These are phyloP conservation scores for Musa acuminata DNA, from an alignment of 176 grass and related monocot genomes.

Conservation along the genomic window DNA sequence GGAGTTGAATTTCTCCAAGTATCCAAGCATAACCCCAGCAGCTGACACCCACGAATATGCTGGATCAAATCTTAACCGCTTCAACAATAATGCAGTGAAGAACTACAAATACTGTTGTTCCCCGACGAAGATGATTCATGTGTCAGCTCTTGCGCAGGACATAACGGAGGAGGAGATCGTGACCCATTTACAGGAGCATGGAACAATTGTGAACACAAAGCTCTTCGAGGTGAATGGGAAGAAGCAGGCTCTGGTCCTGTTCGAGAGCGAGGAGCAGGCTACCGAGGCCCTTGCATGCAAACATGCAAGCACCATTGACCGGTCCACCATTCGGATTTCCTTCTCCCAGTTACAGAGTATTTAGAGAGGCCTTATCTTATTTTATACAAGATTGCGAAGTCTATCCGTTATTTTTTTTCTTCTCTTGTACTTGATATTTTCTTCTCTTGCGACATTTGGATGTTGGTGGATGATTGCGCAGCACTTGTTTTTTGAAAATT, in stretches of 20 bases:
- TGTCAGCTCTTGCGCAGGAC: conserved; percentile 81
- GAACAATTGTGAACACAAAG: conserved; percentile 63
- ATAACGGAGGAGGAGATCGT: conserved; percentile 53
- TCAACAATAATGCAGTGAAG: conserved; percentile 73
- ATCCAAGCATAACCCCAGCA: conserved; percentile 59
- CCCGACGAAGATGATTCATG: conserved; percentile 89
- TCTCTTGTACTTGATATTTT: background rate
- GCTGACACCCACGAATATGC: conserved; percentile 63
- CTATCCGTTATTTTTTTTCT: background rate
- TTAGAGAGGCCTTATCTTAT: conserved; percentile 7
- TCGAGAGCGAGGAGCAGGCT: conserved; percentile 63
- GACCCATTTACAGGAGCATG: conserved; percentile 55
- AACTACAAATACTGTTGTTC: conserved; percentile 83
- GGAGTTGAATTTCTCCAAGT: conserved; percentile 83
- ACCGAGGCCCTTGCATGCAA: conserved; percentile 74
- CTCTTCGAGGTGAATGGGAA: conserved; percentile 89
- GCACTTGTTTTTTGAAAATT: too few relatives aligned
- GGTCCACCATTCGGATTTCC: conserved; percentile 65
- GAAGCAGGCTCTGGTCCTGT: conserved; percentile 62
- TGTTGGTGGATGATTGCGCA: background rate
- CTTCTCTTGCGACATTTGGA: too few relatives aligned
- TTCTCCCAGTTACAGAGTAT: conserved; percentile 93
- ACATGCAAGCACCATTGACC: conserved; percentile 66
- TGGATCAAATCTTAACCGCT: conserved; percentile 69
- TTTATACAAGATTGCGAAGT: background rate